Percentiles rank a stretch among this genome's conserved stretches.
phyloP scores from a whole-genome alignment of 2,329 filamentous ascomycete genomes.

The Fonsecaea monophora region DNA sequence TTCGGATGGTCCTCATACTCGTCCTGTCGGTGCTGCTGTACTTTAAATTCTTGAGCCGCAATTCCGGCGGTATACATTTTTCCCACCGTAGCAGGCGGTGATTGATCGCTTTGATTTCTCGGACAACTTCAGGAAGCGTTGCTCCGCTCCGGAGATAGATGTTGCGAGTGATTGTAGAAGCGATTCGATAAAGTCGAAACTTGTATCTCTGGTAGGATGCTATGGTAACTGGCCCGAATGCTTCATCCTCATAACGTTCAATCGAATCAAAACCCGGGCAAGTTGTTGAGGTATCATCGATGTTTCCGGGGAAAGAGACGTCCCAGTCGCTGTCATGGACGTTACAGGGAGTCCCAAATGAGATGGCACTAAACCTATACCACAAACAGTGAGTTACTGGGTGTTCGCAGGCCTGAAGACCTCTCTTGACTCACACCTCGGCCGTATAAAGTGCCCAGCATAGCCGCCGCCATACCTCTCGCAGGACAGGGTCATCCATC shows the following conservation, averaged over 20 bases:
- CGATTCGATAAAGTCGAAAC: constrained; percentile 31
- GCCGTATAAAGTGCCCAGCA: constrained; percentile 33
- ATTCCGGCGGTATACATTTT: constrained; percentile 31
- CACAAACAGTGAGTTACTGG: constrained; percentile 4
- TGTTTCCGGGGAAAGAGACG: constrained; percentile 24
- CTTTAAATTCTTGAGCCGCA: constrained; percentile 26
- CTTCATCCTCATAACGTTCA: constrained; percentile 24
- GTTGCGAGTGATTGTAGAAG: constrained; percentile 29
- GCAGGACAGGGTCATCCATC: constrained; percentile 21
- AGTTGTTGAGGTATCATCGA: constrained; percentile 28
- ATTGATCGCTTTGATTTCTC: constrained; percentile 29
- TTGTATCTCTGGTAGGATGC: constrained; percentile 37
- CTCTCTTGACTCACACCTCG: constrained; percentile 21
- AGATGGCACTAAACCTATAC: constrained; percentile 30
- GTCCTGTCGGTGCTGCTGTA: constrained; percentile 7
- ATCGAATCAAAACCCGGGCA: constrained; percentile 30
- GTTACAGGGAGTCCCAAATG: constrained; percentile 31
- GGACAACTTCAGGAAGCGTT: constrained; percentile 22
- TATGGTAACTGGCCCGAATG: constrained; percentile 31
- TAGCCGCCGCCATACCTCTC: constrained; percentile 30
- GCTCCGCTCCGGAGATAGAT: constrained; percentile 27
- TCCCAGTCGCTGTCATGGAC: constrained; percentile 30
- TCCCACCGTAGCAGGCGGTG: constrained; percentile 27
- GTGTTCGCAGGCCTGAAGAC: too few relatives aligned
- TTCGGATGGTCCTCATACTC: constrained; percentile 15